These are phyloP conservation scores for Leccinellum rugosiceps DNA, from an alignment of 768 basidiomycete species.

Conservation along the genomic window DNA sequence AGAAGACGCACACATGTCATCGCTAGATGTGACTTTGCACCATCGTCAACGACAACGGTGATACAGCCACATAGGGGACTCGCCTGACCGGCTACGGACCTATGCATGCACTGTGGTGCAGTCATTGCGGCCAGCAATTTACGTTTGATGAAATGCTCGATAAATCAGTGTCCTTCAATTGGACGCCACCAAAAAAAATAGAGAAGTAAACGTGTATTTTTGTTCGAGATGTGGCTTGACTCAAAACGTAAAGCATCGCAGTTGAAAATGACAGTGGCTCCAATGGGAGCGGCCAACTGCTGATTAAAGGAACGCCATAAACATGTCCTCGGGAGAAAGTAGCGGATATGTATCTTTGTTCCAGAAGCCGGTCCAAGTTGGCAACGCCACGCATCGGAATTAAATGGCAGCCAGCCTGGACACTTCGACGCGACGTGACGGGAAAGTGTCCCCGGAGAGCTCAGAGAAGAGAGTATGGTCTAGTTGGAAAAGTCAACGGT, in stretches of 20 bases:
- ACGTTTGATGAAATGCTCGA: conserved; percentile 8
- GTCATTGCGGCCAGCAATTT: conserved; percentile 1
- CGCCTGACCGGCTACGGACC: neutral
- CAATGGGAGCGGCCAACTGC: neutral
- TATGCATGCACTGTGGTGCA: conserved; percentile 2
- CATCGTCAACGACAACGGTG: neutral
- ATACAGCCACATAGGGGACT: conserved; percentile 8
- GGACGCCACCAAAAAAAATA: neutral
- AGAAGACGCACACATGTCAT: neutral
- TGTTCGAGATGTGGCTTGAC: neutral
- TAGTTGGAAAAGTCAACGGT: neutral
- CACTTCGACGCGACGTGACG: neutral
- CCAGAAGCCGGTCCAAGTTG: neutral
- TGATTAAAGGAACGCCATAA: neutral
- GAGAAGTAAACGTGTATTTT: neutral
- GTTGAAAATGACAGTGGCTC: neutral
- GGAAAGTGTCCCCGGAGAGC: neutral
- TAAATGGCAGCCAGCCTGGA: neutral
- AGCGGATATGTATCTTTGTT: neutral
- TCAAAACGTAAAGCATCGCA: conserved; percentile 5
- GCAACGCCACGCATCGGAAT: neutral
- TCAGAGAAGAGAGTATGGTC: neutral
- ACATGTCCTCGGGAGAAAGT: neutral
- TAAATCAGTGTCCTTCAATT: neutral
- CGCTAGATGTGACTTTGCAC: neutral